Evolutionary conservation across 106 monocot genomes (phyloP).

Genomic region (Cymbidium sinense): DNA sequence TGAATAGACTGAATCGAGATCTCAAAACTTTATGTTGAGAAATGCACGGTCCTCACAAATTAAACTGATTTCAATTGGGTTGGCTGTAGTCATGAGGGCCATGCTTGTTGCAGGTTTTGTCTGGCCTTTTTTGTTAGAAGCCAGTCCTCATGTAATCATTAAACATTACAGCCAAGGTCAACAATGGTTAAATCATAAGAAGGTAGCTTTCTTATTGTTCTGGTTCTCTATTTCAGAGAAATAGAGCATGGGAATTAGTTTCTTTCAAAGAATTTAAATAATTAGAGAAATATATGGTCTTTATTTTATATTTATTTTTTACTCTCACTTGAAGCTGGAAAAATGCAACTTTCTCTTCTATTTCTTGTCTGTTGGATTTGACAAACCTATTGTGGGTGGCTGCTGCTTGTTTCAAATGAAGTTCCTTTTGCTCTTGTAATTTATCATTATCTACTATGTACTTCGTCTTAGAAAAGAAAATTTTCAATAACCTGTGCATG

Average conservation of each 20-base stretch:
- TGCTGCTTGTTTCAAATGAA: neutral
- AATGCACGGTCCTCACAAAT: no score
- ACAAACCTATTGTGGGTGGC: neutral
- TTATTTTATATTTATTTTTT: conserved; percentile 1
- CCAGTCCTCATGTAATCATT: no score
- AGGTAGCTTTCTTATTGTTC: neutral
- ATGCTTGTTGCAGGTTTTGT: no score
- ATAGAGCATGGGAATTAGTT: neutral
- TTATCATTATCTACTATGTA: neutral
- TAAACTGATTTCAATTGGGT: no score
- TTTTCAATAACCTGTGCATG: neutral
- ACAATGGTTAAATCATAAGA: neutral
- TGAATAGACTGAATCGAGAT: no score
- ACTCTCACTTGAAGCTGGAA: neutral
- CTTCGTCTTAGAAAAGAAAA: neutral
- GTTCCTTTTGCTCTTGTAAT: neutral
- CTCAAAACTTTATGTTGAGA: no score
- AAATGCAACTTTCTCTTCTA: neutral
- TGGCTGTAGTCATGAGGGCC: no score
- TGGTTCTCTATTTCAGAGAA: neutral
- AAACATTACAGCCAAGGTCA: no score
- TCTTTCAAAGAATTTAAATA: neutral
- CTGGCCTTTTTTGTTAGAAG: no score
- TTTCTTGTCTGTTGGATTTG: neutral
- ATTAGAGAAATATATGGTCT: neutral